phyloP scores from a whole-genome alignment of 2,329 filamentous ascomycete species.

The Fusarium temperatum region DNA sequence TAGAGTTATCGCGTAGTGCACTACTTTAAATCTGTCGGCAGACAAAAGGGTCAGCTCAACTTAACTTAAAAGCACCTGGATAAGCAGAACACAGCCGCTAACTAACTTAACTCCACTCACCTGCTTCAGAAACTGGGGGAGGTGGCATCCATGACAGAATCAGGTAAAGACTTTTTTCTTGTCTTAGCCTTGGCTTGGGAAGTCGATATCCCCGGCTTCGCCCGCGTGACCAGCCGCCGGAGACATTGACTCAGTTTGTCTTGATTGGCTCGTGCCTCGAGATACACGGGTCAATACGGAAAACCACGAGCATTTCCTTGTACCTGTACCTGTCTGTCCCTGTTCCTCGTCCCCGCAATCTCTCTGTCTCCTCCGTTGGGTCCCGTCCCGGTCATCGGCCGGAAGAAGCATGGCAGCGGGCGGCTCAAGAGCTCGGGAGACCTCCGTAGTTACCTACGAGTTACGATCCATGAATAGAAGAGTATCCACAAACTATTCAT shows the following conservation, averaged over 20 bases:
- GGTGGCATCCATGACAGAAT: constrained; percentile 9
- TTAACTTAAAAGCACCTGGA: constrained; percentile 13
- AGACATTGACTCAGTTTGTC: not conserved
- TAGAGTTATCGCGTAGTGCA: not conserved
- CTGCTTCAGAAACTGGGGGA: constrained; percentile 30
- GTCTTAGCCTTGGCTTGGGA: constrained; percentile 10
- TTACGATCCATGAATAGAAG: not conserved
- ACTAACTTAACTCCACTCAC: not conserved
- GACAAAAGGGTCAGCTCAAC: constrained; percentile 22
- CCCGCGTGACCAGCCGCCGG: constrained; percentile 30
- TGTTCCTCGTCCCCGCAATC: constrained; percentile 3
- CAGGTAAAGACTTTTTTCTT: constrained; percentile 22
- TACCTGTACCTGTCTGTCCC: not conserved
- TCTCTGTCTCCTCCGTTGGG: constrained; percentile 14
- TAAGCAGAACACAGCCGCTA: constrained; percentile 9
- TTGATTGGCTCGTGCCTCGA: constrained; percentile 2
- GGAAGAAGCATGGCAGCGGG: not conserved
- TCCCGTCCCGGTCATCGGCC: constrained; percentile 31
- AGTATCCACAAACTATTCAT: constrained; percentile 15
- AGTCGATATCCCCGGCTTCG: constrained; percentile 38
- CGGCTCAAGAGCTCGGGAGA: constrained; percentile 27
- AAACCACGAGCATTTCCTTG: not conserved
- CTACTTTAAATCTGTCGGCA: constrained; percentile 10
- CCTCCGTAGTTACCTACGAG: constrained; percentile 14
- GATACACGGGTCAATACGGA: constrained; percentile 4